Conservation (phyloP, 1,284 basidiomycete species). For the Xerocomus nothofagi region DNA sequence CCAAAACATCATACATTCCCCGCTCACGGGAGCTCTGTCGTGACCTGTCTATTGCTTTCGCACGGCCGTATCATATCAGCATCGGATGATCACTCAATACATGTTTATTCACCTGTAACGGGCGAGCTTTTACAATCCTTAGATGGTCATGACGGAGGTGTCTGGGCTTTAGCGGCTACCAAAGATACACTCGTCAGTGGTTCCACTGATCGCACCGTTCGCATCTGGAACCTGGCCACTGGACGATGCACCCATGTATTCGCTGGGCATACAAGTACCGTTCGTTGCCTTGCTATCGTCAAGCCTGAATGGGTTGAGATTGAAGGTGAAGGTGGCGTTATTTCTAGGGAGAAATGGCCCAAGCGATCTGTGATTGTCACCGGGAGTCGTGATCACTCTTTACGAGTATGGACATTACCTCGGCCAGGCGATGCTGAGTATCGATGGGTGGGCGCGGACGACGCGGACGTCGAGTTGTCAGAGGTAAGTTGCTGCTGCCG, state of each 20-base stretch:
- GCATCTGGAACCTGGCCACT: constrained; percentile 86
- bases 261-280: constrained; percentile 91
- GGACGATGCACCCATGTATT: constrained; percentile 88
- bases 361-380: constrained; percentile 89
- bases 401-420: constrained; percentile 90
- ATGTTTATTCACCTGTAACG: constrained; percentile 83
- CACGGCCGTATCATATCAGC: constrained; percentile 92
- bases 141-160: constrained; percentile 90
- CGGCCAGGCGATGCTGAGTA: constrained; percentile 76
- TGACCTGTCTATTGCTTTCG: constrained; percentile 93
- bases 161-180: constrained; percentile 88
- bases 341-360: constrained; percentile 74
- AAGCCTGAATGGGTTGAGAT: constrained; percentile 81
- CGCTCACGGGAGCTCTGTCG: constrained; percentile 86
- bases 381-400: constrained; percentile 86
- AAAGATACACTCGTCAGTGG: constrained; percentile 90
- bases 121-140: constrained; percentile 75
- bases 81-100: constrained; percentile 91
- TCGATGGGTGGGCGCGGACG: constrained; percentile 68
- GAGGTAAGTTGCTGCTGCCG: constrained; percentile 49
- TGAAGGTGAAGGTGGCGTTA: constrained; percentile 56
- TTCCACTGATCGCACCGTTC: constrained; percentile 90
- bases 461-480: constrained; percentile 63
- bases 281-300: constrained; percentile 87
- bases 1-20: constrained; percentile 79